Percentiles rank a stretch among this genome's conserved stretches.
Evolutionary conservation across 345 rosid species (phyloP).

Genomic region (Anastatica hierochuntica): DNA sequence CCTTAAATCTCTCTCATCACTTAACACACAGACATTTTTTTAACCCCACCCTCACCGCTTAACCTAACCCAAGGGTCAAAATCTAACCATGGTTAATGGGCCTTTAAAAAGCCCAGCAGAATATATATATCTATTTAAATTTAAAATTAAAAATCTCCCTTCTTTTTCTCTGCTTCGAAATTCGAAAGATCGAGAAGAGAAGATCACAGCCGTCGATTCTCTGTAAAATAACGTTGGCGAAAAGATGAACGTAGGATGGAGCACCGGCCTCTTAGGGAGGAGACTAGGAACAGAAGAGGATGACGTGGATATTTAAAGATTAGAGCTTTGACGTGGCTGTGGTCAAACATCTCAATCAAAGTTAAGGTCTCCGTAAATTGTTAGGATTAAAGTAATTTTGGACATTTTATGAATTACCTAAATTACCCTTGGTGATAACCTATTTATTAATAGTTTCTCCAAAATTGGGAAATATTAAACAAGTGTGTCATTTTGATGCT

Average conservation of each 20-base stretch:
- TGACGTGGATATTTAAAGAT: slow-evolving; percentile 43
- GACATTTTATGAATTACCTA: slow-evolving; percentile 4
- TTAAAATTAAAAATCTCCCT: not conserved
- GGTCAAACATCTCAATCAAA: slow-evolving; percentile 26
- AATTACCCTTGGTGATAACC: not conserved
- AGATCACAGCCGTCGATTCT: slow-evolving; percentile 39
- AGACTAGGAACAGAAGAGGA: not conserved
- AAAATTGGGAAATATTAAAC: slow-evolving; percentile 5
- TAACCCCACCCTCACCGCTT: slow-evolving; percentile 19
- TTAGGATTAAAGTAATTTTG: slow-evolving; percentile 17
- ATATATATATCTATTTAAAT: not conserved
- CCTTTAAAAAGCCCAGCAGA: not conserved
- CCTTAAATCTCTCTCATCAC: slow-evolving; percentile 1
- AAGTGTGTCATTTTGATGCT: no score
- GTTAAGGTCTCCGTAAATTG: no score
- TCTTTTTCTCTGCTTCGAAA: not conserved
- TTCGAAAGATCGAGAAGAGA: slow-evolving; percentile 52
- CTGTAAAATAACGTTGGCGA: slow-evolving; percentile 1
- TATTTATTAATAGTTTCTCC: not conserved
- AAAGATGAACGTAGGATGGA: slow-evolving; percentile 27
- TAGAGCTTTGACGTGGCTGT: slow-evolving; percentile 39
- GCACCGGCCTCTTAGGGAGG: slow-evolving; percentile 1
- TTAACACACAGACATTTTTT: slow-evolving; percentile 13
- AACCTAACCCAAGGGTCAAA: slow-evolving; percentile 20
- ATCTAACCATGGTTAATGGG: slow-evolving; percentile 20